Evolutionary conservation across 23 red algal genomes (phyloP).

Genomic region (Gracilariopsis chorda): DNA sequence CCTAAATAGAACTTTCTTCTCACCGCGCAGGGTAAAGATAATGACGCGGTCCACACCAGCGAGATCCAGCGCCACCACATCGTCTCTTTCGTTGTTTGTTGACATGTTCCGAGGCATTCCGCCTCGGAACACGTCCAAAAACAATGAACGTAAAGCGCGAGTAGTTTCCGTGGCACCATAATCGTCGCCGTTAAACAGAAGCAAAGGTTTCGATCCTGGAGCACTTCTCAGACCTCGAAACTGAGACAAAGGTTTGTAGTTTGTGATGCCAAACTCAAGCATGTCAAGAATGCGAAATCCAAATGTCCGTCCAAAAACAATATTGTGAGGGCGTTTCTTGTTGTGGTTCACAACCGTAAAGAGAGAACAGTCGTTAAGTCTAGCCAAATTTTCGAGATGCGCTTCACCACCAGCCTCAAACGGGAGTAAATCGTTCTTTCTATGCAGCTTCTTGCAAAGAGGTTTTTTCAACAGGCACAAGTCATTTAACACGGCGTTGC

Average conservation of each 20-base stretch:
- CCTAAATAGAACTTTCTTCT: conserved; percentile 51
- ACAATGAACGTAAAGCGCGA: conserved; percentile 33
- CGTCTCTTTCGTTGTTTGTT: too few relatives aligned
- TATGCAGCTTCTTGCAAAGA: conserved; percentile 50
- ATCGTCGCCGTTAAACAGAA: conserved; percentile 78
- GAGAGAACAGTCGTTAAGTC: conserved; percentile 84
- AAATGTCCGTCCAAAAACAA: conserved; percentile 87
- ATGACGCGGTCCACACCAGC: conserved; percentile 84
- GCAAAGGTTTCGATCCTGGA: conserved; percentile 69
- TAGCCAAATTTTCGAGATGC: conserved; percentile 74
- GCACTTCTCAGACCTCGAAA: conserved; percentile 33
- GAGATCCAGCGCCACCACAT: conserved; percentile 55
- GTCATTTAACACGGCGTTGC: conserved; percentile 63
- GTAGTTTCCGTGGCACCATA: conserved; percentile 10
- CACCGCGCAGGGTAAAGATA: conserved; percentile 60
- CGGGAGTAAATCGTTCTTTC: conserved; percentile 87
- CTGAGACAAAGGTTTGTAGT: conserved; percentile 17
- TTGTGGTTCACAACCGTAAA: conserved; percentile 84
- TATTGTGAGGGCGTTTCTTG: conserved; percentile 94
- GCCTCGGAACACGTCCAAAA: conserved; percentile 81
- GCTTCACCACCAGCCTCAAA: conserved; percentile 89
- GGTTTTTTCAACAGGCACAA: conserved; percentile 70
- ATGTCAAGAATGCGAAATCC: conserved; percentile 91
- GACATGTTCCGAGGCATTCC: too few relatives aligned
- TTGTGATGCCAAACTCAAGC: conserved; percentile 89